Evolutionary conservation across 495 filamentous ascomycete genomes (phyloP), one percentile per base, ranked within the genome.

Genomic region (Hypoxylon crocopeplum): DNA sequence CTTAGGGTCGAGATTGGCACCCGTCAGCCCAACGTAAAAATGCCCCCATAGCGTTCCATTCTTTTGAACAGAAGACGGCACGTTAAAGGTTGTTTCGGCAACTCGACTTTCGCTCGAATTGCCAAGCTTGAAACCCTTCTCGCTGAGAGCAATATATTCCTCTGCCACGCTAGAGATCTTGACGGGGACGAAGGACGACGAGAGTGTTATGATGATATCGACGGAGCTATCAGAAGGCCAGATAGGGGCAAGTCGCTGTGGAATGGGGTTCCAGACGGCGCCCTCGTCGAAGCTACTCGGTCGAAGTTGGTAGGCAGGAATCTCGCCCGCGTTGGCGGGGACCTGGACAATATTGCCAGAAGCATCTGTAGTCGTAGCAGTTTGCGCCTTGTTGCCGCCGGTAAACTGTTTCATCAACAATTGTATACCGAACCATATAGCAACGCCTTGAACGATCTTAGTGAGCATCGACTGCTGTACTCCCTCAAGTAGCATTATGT

Each of bases 11-110:
- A 96, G 70, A 17, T 82, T 74, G 39, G 82, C 77, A 11, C 92
- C 93, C 5, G 86, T 79, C 37, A 93, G 80, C 7, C 83, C 89
- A 56, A 98, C 77, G 64, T 91, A 96, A 66, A 97, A 93, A 71
- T 98, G 94, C 5, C 88, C 92, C 84, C 89, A 98, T 10, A 98
- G 79, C 1, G 94, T 97, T 27, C 91, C 93, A 69, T 98, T 98
- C 49, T 91, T 83, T 73, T 97, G 92, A 1, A 95, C 93, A 21
- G 84, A 75, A 57, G 81, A 81, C 2, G 94, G 93, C 7, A 98
- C 83, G 22, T 79, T 71, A 67, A 98, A 90, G 32, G 77, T 83
- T n/a, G 88, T 89, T 40, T 92, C 86, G 33, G 91, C 83, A 47
- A 86, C 82, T 19, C 95, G 84, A 55, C 79, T 87, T 57, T 98